These are phyloP conservation scores for Cystobasidiaceae sp. DNA, from an alignment of 1,284 basidiomycete genomes.

Conservation along the genomic window DNA sequence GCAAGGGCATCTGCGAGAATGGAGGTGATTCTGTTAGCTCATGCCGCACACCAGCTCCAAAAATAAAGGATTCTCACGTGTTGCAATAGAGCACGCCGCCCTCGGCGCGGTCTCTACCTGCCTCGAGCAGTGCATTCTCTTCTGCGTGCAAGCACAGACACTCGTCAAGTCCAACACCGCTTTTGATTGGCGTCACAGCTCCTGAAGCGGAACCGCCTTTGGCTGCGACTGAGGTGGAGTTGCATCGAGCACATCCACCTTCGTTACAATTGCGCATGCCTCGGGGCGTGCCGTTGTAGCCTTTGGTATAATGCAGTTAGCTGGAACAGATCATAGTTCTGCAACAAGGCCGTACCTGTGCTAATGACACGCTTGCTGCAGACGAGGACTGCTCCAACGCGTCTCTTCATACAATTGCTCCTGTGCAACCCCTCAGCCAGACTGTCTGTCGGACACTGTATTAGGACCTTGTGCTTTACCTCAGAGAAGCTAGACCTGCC, in stretches of 20 bases:
- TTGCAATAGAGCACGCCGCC: slow-evolving; percentile 86
- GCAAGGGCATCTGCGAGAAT: slow-evolving; percentile 78
- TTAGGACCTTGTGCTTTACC: too few relatives aligned
- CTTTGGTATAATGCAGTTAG: slow-evolving; percentile 44
- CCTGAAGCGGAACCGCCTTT: slow-evolving; percentile 37
- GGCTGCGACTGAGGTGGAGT: slow-evolving; percentile 47
- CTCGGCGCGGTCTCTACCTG: slow-evolving; percentile 43
- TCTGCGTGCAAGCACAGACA: slow-evolving; percentile 97
- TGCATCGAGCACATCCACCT: slow-evolving; percentile 76
- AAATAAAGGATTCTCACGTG: too few relatives aligned
- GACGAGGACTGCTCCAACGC: slow-evolving; percentile 49
- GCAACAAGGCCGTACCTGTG: slow-evolving; percentile 50
- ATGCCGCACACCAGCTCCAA: too few relatives aligned
- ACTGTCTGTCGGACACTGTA: too few relatives aligned
- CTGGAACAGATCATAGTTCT: background rate
- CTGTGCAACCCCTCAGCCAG: too few relatives aligned
- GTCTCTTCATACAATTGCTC: slow-evolving; percentile 72
- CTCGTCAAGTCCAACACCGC: slow-evolving; percentile 55
- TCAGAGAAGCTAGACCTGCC: slow-evolving; percentile 75
- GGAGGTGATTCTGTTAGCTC: background rate
- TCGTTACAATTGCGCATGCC: slow-evolving; percentile 83
- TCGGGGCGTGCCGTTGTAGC: slow-evolving; percentile 96
- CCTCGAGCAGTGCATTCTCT: slow-evolving; percentile 80
- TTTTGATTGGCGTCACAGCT: slow-evolving; percentile 26
- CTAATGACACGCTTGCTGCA: slow-evolving; percentile 73